Conservation (phyloP, 2,329 filamentous ascomycete species). For the Cladophialophora bantiana region DNA sequence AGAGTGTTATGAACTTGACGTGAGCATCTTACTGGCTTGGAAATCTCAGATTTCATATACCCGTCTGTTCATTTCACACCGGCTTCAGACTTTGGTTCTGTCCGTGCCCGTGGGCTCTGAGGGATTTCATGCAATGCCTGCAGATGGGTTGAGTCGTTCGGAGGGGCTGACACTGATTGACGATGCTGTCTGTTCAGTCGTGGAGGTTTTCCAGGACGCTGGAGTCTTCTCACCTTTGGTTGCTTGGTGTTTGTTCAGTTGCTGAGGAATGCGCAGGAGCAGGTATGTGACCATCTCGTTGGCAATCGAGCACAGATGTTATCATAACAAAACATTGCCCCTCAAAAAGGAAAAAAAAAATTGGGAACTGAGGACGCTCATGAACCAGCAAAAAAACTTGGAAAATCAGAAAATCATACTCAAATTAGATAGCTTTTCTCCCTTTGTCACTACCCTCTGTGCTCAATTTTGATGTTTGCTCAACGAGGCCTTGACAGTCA, state of each 20-base stretch:
- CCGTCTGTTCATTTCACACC: slow-evolving; percentile 2
- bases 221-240: slow-evolving; percentile 19
- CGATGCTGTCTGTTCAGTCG: slow-evolving; percentile 26
- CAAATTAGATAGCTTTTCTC: slow-evolving; percentile 21
- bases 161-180: slow-evolving; percentile 34
- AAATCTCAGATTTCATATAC: neutral
- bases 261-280: slow-evolving; percentile 21
- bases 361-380: slow-evolving; percentile 20
- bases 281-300: slow-evolving; percentile 18
- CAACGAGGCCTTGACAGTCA: slow-evolving; percentile 3
- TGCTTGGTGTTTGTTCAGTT: slow-evolving; percentile 7
- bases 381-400: slow-evolving; percentile 31
- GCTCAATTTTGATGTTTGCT: slow-evolving; percentile 19
- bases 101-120: slow-evolving; percentile 8
- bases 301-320: slow-evolving; percentile 21
- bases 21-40: slow-evolving; percentile 2
- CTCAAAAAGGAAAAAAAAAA: slow-evolving; percentile 25
- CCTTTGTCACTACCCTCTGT: slow-evolving; percentile 8
- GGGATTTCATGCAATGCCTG: slow-evolving; percentile 18
- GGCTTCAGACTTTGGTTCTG: slow-evolving; percentile 4
- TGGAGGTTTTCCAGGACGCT: slow-evolving; percentile 27
- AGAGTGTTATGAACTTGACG: slow-evolving; percentile 1
- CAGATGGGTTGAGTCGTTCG: slow-evolving; percentile 27
- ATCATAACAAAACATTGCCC: neutral
- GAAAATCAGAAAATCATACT: slow-evolving; percentile 34